Evolutionary conservation across 495 filamentous ascomycete genomes (phyloP).

Genomic region (Penicillium angulare): DNA sequence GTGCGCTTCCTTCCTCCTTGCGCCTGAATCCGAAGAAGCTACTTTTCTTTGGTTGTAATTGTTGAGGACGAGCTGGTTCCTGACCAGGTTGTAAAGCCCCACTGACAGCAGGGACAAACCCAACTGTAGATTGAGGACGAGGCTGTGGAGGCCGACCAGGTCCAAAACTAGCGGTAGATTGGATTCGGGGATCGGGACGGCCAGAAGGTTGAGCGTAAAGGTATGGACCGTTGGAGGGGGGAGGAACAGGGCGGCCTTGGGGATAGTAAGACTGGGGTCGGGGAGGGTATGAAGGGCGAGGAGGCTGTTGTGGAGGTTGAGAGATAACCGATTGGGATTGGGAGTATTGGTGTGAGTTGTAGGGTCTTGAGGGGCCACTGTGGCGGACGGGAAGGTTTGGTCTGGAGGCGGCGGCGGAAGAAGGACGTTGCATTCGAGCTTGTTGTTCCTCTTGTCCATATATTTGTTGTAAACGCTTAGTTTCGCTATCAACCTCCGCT

Average conservation of each 20-base stretch:
- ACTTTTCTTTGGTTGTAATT: slow-evolving; percentile 44
- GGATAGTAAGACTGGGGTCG: slow-evolving; percentile 12
- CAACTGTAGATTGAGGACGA: slow-evolving; percentile 20
- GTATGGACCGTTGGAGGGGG: slow-evolving; percentile 17
- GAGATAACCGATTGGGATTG: slow-evolving; percentile 9
- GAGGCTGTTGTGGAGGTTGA: slow-evolving; percentile 9
- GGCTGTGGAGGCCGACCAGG: slow-evolving; percentile 12
- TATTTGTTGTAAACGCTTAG: slow-evolving; percentile 69
- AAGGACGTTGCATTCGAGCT: slow-evolving; percentile 29
- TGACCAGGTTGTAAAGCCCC: slow-evolving; percentile 14
- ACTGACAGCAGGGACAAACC: slow-evolving; percentile 16
- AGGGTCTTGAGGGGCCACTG: slow-evolving; percentile 15
- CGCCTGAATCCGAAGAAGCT: slow-evolving; percentile 49
- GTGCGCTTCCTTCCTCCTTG: slow-evolving; percentile 20
- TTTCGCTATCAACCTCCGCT: slow-evolving; percentile 78
- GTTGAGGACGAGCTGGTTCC: not conserved
- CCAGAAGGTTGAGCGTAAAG: slow-evolving; percentile 7
- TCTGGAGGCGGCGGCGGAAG: slow-evolving; percentile 25
- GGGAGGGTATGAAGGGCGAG: slow-evolving; percentile 2
- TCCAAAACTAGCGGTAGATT: slow-evolving; percentile 12
- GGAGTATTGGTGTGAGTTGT: slow-evolving; percentile 11
- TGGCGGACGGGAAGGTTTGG: slow-evolving; percentile 20
- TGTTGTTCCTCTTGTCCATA: slow-evolving; percentile 61
- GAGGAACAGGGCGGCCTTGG: slow-evolving; percentile 6
- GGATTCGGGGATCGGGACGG: slow-evolving; percentile 15